phyloP scores from a whole-genome alignment of 768 basidiomycete species.

The Pleurotus pulmonarius region DNA sequence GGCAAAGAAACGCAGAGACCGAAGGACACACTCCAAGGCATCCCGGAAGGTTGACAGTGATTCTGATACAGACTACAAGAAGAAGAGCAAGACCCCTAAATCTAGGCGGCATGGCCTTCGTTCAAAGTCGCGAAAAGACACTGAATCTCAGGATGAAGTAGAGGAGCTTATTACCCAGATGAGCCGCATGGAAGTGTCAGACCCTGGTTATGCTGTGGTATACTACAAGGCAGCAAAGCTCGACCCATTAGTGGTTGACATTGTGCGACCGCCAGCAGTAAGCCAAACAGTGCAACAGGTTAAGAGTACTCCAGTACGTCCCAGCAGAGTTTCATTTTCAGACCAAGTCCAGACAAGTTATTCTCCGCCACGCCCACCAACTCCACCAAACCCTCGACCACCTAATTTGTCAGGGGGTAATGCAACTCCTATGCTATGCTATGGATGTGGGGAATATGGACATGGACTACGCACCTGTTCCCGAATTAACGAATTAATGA shows the following conservation, averaged over 20 bases:
- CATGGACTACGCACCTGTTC: not conserved
- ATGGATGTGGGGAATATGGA: slow-evolving; percentile 1
- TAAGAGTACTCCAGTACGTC: not conserved
- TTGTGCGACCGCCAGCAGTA: not conserved
- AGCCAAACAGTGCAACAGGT: not conserved
- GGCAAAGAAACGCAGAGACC: not conserved
- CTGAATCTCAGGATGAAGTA: not conserved
- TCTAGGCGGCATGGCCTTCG: no score
- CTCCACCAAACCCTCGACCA: not conserved
- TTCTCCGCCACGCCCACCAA: not conserved
- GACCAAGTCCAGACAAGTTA: not conserved
- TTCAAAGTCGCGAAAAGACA: no score
- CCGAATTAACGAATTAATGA: not conserved
- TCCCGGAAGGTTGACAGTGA: not conserved
- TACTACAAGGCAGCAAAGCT: slow-evolving; percentile 8
- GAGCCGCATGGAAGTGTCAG: slow-evolving; percentile 1
- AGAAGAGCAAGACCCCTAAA: not conserved
- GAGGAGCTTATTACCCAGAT: slow-evolving; percentile 8
- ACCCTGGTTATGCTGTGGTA: not conserved
- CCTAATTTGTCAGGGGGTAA: not conserved
- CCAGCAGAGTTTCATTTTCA: not conserved
- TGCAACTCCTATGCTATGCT: not conserved
- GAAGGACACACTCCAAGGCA: not conserved
- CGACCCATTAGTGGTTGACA: slow-evolving; percentile 1
- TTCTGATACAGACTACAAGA: not conserved